Conservation (phyloP, 805 yeast genomes). For the Metschnikowia cubensis region DNA sequence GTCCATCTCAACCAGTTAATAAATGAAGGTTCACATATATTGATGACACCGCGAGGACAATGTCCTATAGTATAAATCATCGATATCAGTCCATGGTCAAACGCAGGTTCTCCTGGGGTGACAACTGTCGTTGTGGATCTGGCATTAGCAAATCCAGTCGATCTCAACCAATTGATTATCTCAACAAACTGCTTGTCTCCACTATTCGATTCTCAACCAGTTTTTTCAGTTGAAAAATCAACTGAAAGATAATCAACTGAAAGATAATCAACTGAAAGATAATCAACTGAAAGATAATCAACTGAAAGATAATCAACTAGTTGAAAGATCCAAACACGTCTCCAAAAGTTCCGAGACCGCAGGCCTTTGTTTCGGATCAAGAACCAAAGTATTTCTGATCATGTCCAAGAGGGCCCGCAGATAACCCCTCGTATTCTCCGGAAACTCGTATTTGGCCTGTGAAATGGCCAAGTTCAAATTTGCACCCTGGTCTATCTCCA, state of each 20-base stretch:
- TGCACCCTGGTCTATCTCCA: constrained; percentile 79
- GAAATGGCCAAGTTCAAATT: constrained; percentile 71
- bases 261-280: too few relatives aligned
- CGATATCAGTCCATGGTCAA: too few relatives aligned
- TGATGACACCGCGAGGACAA: too few relatives aligned
- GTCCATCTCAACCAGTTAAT: neutral
- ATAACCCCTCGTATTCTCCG: constrained; percentile 47
- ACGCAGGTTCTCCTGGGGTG: too few relatives aligned
- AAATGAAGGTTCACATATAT: too few relatives aligned
- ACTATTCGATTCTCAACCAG: too few relatives aligned
- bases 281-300: too few relatives aligned
- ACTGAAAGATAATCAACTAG: neutral
- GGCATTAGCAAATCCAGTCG: neutral
- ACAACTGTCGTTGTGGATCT: too few relatives aligned
- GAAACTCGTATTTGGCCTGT: constrained; percentile 60
- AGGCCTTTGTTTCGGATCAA: constrained; percentile 64
- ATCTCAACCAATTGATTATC: neutral
- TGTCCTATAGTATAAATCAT: too few relatives aligned
- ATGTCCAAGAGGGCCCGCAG: constrained; percentile 52
- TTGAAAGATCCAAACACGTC: constrained; percentile 33
- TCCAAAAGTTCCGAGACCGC: constrained; percentile 54
- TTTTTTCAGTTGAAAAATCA: too few relatives aligned
- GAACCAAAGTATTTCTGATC: constrained; percentile 56
- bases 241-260: too few relatives aligned
- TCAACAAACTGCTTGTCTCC: too few relatives aligned